Evolutionary conservation across 1,139 yeast genomes (phyloP).

Genomic region (Geotrichum citri-aurantii): DNA sequence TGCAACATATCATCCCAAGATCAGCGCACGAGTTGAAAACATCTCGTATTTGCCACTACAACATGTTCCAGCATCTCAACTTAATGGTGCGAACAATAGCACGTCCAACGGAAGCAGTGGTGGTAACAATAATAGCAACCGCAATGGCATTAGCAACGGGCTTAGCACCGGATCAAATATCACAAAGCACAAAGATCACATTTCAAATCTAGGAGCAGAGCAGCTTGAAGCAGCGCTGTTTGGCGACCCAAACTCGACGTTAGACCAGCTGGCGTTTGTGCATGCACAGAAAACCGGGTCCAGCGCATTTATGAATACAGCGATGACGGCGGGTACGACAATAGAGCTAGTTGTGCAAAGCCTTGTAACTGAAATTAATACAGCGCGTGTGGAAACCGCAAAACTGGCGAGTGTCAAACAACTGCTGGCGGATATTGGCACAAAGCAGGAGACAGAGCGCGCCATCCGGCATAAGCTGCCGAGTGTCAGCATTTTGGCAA

Average conservation of each 20-base stretch:
- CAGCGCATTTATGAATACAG: slow-evolving; percentile 59
- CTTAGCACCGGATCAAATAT: background rate
- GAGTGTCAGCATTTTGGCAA: background rate
- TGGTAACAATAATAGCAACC: background rate
- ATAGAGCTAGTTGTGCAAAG: slow-evolving; percentile 45
- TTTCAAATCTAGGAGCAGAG: background rate
- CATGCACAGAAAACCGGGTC: slow-evolving; percentile 49
- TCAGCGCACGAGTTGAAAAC: slow-evolving; percentile 72
- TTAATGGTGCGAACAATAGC: background rate
- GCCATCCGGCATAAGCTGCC: background rate
- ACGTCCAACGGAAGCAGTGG: background rate
- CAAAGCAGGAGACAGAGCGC: slow-evolving; percentile 20
- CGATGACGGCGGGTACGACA: slow-evolving; percentile 50
- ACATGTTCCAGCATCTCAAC: background rate
- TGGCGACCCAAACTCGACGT: slow-evolving; percentile 61
- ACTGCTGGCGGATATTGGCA: slow-evolving; percentile 32
- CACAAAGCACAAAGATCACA: background rate
- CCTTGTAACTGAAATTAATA: slow-evolving; percentile 43
- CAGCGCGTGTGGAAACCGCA: slow-evolving; percentile 42
- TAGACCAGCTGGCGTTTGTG: slow-evolving; percentile 58
- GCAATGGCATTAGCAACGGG: background rate
- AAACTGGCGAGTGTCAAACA: slow-evolving; percentile 41
- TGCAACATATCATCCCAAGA: slow-evolving; percentile 67
- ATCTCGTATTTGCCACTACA: slow-evolving; percentile 52
- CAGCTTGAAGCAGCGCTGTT: slow-evolving; percentile 60